Evolutionary conservation across 2,329 filamentous ascomycete genomes (phyloP).

Genomic region (Fusarium succisae): DNA sequence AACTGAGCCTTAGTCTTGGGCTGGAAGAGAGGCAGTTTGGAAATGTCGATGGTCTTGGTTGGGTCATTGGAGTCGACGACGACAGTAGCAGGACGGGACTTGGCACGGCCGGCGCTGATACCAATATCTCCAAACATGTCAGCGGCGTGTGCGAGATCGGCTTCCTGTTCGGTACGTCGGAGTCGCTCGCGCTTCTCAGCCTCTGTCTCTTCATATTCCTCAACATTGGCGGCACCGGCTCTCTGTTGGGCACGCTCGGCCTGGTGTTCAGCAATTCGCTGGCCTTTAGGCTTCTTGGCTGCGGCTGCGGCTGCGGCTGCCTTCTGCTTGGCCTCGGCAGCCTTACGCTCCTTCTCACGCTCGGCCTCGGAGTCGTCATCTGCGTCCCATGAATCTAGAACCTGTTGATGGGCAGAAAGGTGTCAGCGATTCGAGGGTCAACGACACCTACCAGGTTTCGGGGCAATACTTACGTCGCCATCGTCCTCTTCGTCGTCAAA

Average conservation of each 20-base stretch:
- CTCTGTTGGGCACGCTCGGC: slow-evolving; percentile 65
- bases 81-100: slow-evolving; percentile 71
- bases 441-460: not conserved
- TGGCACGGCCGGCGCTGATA: slow-evolving; percentile 71
- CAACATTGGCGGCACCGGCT: slow-evolving; percentile 64
- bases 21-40: slow-evolving; percentile 84
- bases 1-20: slow-evolving; percentile 90
- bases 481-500: slow-evolving; percentile 95
- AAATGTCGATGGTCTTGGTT: slow-evolving; percentile 81
- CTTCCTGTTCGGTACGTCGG: slow-evolving; percentile 82
- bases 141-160: slow-evolving; percentile 88
- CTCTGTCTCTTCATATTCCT: slow-evolving; percentile 78
- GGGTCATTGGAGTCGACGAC: slow-evolving; percentile 78
- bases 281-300: slow-evolving; percentile 87
- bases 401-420: slow-evolving; percentile 58
- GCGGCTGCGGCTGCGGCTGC: slow-evolving; percentile 88
- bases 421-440: not conserved
- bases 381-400: slow-evolving; percentile 96
- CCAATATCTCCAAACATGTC: slow-evolving; percentile 87
- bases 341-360: slow-evolving; percentile 92
- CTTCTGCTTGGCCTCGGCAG: slow-evolving; percentile 85
- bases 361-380: slow-evolving; percentile 97
- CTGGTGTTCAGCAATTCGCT: slow-evolving; percentile 85
- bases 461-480: slow-evolving; percentile 69
- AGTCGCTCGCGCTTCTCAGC: slow-evolving; percentile 78